Percentiles rank a stretch among this genome's conserved stretches.
Evolutionary conservation across 2,329 filamentous ascomycete genomes (phyloP).

Genomic region (Rosellinia necatrix): DNA sequence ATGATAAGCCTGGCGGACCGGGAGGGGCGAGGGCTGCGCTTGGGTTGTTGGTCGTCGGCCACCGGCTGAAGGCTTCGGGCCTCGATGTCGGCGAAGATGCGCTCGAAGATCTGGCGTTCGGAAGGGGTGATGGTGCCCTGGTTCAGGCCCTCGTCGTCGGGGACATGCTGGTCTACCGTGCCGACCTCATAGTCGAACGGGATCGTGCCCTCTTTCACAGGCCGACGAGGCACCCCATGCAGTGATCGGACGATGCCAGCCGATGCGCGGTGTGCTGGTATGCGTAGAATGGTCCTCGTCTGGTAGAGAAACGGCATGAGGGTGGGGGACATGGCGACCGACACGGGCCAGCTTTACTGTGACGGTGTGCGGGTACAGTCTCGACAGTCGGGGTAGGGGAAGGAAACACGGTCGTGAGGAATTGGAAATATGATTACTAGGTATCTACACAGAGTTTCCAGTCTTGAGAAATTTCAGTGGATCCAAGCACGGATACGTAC

Average conservation of each 20-base stretch:
- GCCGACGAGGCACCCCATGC: slow-evolving; percentile 28
- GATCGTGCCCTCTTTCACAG: slow-evolving; percentile 44
- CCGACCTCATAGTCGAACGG: slow-evolving; percentile 56
- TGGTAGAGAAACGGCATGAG: slow-evolving; percentile 73
- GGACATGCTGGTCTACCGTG: slow-evolving; percentile 30
- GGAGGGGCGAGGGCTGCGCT: slow-evolving; percentile 9
- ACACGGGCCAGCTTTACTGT: too few species aligned
- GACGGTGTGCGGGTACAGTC: too few species aligned
- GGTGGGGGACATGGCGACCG: slow-evolving; percentile 50
- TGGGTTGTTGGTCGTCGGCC: slow-evolving; percentile 4
- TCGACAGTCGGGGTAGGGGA: too few species aligned
- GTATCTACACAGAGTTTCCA: too few species aligned
- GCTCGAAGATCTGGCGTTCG: slow-evolving; percentile 55
- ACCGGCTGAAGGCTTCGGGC: slow-evolving; percentile 39
- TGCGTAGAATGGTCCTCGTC: slow-evolving; percentile 63
- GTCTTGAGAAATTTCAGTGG: too few species aligned
- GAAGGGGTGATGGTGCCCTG: slow-evolving; percentile 58
- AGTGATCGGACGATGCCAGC: slow-evolving; percentile 31
- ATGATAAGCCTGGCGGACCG: slow-evolving; percentile 39
- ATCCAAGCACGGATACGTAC: too few species aligned
- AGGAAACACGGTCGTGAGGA: too few species aligned
- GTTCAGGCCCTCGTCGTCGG: slow-evolving; percentile 32
- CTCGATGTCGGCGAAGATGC: slow-evolving; percentile 64
- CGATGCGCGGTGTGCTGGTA: slow-evolving; percentile 38
- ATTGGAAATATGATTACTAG: too few species aligned